phyloP scores from a whole-genome alignment of 2,329 filamentous ascomycete genomes.

The Leptographium wingfieldii region DNA sequence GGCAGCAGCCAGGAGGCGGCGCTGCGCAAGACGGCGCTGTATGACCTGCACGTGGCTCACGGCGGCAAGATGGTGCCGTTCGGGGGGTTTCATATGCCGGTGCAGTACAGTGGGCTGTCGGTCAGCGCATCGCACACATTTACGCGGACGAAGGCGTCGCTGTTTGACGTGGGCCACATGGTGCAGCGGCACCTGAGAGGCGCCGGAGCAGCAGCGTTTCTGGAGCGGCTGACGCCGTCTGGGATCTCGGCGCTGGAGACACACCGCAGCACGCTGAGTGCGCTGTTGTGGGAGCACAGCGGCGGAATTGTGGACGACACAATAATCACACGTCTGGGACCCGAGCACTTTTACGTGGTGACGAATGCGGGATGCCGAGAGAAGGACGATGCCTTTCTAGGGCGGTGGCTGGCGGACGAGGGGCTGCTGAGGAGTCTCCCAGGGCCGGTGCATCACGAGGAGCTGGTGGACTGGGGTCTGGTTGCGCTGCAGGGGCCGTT shows the following conservation, averaged over 20 bases:
- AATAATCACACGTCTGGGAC: conserved; percentile 69
- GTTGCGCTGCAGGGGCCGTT: conserved; percentile 83
- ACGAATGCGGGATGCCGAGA: conserved; percentile 87
- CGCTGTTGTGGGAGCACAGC: conserved; percentile 62
- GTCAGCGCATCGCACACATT: conserved; percentile 80
- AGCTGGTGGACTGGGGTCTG: conserved; percentile 62
- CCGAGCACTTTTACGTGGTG: conserved; percentile 77
- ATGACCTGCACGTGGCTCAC: conserved; percentile 39
- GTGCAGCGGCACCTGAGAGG: conserved; percentile 80
- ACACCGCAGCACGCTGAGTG: conserved; percentile 71
- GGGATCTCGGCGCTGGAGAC: conserved; percentile 49
- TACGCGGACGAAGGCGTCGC: conserved; percentile 73
- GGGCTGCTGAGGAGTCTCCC: conserved; percentile 18
- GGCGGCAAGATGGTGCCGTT: conserved; percentile 96
- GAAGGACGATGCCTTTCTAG: conserved; percentile 73
- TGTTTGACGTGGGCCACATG: conserved; percentile 98
- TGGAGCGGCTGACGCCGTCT: conserved; percentile 74
- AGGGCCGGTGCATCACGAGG: conserved; percentile 19
- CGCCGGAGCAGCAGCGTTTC: conserved; percentile 64
- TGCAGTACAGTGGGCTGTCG: conserved; percentile 69
- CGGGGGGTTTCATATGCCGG: conserved; percentile 83
- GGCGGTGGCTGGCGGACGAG: conserved; percentile 50
- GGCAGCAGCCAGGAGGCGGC: not conserved
- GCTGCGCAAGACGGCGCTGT: conserved; percentile 22
- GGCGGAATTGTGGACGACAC: conserved; percentile 95